phyloP scores from a whole-genome alignment of 768 basidiomycete genomes.

The Phaeotremella fagi region DNA sequence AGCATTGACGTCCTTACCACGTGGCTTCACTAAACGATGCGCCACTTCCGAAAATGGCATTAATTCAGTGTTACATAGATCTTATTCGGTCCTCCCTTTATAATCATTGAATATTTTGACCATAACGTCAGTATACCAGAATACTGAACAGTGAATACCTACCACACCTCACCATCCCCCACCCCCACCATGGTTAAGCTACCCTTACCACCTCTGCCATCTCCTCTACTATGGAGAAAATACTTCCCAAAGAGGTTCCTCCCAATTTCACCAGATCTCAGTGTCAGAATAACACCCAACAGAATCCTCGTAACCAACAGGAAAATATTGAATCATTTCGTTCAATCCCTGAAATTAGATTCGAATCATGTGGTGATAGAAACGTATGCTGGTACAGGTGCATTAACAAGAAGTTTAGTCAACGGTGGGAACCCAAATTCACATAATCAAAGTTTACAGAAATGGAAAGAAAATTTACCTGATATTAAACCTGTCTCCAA shows the following conservation, averaged over 20 bases:
- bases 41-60: too few species aligned
- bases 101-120: too few species aligned
- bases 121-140: too few species aligned
- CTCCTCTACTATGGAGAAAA: slow-evolving; percentile 14
- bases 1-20: too few species aligned
- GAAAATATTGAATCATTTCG: slow-evolving; percentile 22
- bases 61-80: too few species aligned
- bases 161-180: too few species aligned
- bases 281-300: slow-evolving; percentile 9
- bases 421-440: slow-evolving; percentile 12
- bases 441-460: neutral
- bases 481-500: neutral
- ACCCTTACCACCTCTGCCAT: slow-evolving; percentile 26
- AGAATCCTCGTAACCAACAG: slow-evolving; percentile 20
- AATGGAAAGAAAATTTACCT: neutral
- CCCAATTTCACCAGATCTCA: slow-evolving; percentile 7
- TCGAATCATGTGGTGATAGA: slow-evolving; percentile 33
- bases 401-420: slow-evolving; percentile 28
- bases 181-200: neutral
- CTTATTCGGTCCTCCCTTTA: too few species aligned
- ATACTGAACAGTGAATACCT: too few species aligned
- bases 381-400: slow-evolving; percentile 25
- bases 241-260: slow-evolving; percentile 22
- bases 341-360: slow-evolving; percentile 18
- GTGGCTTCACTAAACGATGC: too few species aligned